These are phyloP conservation scores for Daedaleopsis nitida DNA, from an alignment of 768 basidiomycete species.

Conservation along the genomic window DNA sequence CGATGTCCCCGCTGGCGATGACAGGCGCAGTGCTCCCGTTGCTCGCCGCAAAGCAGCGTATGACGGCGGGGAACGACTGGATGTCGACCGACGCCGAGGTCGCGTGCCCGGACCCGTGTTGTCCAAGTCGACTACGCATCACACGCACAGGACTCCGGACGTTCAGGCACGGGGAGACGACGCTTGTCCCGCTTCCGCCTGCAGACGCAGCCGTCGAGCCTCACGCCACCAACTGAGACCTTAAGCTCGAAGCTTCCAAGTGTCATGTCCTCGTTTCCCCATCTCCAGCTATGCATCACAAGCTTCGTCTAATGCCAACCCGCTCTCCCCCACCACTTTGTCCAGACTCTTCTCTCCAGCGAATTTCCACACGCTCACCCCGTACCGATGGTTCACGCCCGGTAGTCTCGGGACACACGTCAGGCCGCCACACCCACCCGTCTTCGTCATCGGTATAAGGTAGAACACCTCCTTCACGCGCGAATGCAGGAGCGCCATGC, in stretches of 20 bases:
- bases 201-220: not conserved
- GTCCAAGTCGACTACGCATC: conserved; percentile 57
- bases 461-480: conserved; percentile 88
- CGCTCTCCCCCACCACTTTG: conserved; percentile 3
- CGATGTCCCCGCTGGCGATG: too few relatives aligned
- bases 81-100: conserved; percentile 67
- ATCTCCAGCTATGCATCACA: conserved; percentile 10
- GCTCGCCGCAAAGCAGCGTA: conserved; percentile 68
- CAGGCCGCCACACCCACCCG: conserved; percentile 84
- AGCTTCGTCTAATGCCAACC: conserved; percentile 5
- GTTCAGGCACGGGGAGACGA: conserved; percentile 58
- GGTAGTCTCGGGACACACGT: conserved; percentile 78
- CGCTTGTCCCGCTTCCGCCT: conserved; percentile 42
- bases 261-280: not conserved
- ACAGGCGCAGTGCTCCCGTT: conserved; percentile 63
- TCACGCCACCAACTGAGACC: not conserved
- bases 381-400: conserved; percentile 89
- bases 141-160: conserved; percentile 49
- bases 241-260: too few relatives aligned
- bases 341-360: conserved; percentile 12
- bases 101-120: conserved; percentile 70
- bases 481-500: conserved; percentile 94
- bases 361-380: conserved; percentile 66
- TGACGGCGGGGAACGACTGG: conserved; percentile 60
- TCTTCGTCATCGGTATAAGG: conserved; percentile 68